phyloP scores from a whole-genome alignment of 129 eudicot genomes.

The Artemisia tridentata region DNA sequence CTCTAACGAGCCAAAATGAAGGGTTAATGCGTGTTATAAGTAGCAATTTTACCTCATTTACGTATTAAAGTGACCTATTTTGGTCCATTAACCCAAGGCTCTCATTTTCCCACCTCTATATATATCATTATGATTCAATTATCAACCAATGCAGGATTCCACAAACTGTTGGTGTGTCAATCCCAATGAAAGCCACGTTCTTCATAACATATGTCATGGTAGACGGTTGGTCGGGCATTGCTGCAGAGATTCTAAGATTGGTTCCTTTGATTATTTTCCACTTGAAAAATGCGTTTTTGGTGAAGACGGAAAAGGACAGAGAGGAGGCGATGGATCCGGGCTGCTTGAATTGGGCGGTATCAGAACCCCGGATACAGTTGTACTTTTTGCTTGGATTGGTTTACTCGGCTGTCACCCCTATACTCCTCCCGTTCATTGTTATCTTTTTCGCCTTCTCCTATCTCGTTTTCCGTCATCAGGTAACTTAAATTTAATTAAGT shows the following conservation, averaged over 20 bases:
- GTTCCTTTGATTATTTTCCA: constrained; percentile 67
- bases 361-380: constrained; percentile 84
- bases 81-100: neutral
- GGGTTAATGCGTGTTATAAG: too few species aligned
- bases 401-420: constrained; percentile 70
- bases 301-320: constrained; percentile 80
- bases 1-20: neutral
- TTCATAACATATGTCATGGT: constrained; percentile 80
- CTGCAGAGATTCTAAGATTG: constrained; percentile 78
- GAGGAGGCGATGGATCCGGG: constrained; percentile 92
- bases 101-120: neutral
- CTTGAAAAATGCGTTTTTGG: constrained; percentile 71
- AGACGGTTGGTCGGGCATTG: constrained; percentile 94
- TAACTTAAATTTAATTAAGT: constrained; percentile 18
- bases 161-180: constrained; percentile 77
- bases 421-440: constrained; percentile 77
- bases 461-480: constrained; percentile 91
- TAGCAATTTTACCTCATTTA: too few species aligned
- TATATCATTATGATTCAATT: neutral
- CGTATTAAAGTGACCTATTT: too few species aligned
- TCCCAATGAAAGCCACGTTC: constrained; percentile 91
- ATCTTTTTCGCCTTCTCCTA: constrained; percentile 81
- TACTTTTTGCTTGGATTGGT: constrained; percentile 82
- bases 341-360: constrained; percentile 45
- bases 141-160: constrained; percentile 55